Conservation (phyloP, 192 early-diverging fungal genomes). For the Lunasporangiospora selenospora region DNA sequence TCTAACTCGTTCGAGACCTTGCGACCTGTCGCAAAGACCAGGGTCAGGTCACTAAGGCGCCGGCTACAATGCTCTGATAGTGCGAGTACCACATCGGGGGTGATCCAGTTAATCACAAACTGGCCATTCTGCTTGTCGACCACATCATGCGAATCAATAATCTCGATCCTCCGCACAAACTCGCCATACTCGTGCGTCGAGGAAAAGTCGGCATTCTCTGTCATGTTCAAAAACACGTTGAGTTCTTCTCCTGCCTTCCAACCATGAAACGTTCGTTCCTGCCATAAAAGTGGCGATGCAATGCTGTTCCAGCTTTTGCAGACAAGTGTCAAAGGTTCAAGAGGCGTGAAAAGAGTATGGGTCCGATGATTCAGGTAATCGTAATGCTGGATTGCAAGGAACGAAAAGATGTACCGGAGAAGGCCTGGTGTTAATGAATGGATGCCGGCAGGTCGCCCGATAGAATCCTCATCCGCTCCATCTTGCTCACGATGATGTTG, state of each 20-base stretch:
- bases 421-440: conserved; percentile 37
- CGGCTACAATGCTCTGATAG: conserved; percentile 44
- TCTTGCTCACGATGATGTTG: no score
- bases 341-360: conserved; percentile 37
- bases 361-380: conserved; percentile 47
- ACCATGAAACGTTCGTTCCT: conserved; percentile 46
- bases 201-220: conserved; percentile 47
- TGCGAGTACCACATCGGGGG: conserved; percentile 47
- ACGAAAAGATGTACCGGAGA: conserved; percentile 41
- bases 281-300: conserved; percentile 44
- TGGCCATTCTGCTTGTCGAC: conserved; percentile 47
- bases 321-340: conserved; percentile 33
- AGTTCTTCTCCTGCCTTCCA: conserved; percentile 50
- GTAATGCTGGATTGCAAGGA: conserved; percentile 37
- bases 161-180: conserved; percentile 44
- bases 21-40: conserved; percentile 42
- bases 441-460: conserved; percentile 23
- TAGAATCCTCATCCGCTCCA: no score
- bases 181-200: conserved; percentile 48
- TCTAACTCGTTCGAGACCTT: conserved; percentile 39
- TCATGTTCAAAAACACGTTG: conserved; percentile 35
- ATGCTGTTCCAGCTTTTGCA: conserved; percentile 43
- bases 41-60: conserved; percentile 33
- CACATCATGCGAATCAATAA: conserved; percentile 47
- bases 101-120: conserved; percentile 50